Evolutionary conservation across 2,329 filamentous ascomycete genomes (phyloP).

Genomic region (Elsinoe arachidis): DNA sequence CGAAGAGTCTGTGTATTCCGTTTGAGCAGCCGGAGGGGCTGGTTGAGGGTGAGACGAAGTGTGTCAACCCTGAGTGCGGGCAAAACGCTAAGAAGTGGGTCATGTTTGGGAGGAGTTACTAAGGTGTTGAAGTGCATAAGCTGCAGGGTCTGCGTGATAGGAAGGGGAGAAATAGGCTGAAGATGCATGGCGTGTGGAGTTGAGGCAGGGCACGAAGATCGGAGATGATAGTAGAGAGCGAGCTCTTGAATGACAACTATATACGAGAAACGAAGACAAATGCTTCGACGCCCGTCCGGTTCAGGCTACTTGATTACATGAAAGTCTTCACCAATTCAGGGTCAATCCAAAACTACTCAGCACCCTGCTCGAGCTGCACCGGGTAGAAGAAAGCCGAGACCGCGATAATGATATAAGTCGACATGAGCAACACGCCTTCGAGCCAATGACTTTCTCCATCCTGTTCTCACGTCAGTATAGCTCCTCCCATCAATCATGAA

Average conservation of each 20-base stretch:
- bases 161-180: too few relatives aligned
- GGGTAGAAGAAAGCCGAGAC: constrained; percentile 47
- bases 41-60: constrained; percentile 66
- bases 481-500: constrained; percentile 29
- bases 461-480: constrained; percentile 19
- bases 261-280: background rate
- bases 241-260: background rate
- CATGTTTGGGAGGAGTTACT: constrained; percentile 65
- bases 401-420: constrained; percentile 54
- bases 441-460: constrained; percentile 42
- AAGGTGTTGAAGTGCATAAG: constrained; percentile 11
- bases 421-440: constrained; percentile 52
- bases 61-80: constrained; percentile 79
- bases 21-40: constrained; percentile 75
- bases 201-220: background rate
- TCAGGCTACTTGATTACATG: too few relatives aligned
- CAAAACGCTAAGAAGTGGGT: constrained; percentile 74
- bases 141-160: too few relatives aligned
- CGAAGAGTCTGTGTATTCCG: constrained; percentile 68
- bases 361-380: constrained; percentile 14
- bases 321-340: too few relatives aligned
- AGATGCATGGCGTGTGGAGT: background rate
- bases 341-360: background rate
- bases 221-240: background rate
- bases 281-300: too few relatives aligned